phyloP scores from a whole-genome alignment of 106 monocot species.

The Hemerocallis citrina region DNA sequence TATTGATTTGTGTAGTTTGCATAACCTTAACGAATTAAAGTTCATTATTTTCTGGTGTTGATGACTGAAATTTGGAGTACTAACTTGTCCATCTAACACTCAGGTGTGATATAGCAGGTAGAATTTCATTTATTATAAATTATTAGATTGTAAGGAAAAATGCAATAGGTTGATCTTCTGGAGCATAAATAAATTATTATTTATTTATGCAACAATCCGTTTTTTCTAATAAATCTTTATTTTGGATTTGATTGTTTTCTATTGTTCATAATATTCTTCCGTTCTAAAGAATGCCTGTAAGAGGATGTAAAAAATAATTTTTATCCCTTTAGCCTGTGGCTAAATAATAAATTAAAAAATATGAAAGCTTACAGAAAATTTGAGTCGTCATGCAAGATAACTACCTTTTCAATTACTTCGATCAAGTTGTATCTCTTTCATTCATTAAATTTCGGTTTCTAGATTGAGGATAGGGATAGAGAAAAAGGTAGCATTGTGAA shows the following conservation, averaged over 20 bases:
- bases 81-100: background rate
- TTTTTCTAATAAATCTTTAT: background rate
- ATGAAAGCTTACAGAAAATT: background rate
- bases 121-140: background rate
- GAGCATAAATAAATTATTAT: background rate
- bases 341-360: background rate
- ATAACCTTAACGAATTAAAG: no score
- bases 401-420: background rate
- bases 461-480: slow-evolving; percentile 92
- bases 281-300: background rate
- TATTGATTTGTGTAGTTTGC: no score
- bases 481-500: slow-evolving; percentile 66
- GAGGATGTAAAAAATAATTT: background rate
- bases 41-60: background rate
- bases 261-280: background rate
- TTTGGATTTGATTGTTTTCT: background rate
- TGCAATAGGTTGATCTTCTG: background rate
- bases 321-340: background rate
- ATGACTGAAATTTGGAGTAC: background rate
- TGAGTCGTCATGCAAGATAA: background rate
- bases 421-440: background rate
- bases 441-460: background rate
- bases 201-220: background rate
- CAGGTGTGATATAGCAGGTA: no score
- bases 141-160: background rate